Evolutionary conservation across 2,329 filamentous ascomycete genomes (phyloP).

Genomic region (Alternaria ethzedia): DNA sequence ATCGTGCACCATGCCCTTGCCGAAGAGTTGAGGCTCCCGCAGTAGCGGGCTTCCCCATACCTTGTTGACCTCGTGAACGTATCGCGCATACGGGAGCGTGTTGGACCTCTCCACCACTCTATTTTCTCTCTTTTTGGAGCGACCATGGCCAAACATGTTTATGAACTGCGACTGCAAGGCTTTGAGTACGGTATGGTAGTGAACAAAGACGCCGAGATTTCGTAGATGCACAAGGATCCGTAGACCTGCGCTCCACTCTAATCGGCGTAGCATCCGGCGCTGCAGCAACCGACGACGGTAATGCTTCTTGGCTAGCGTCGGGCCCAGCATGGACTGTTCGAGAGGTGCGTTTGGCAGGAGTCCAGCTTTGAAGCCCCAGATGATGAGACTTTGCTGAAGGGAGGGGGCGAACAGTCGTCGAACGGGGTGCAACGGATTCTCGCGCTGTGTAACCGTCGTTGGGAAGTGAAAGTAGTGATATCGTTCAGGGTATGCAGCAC

Average conservation of each 20-base stretch:
- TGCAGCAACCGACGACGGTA: conserved; percentile 29
- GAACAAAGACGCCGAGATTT: conserved; percentile 35
- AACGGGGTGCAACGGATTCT: conserved; percentile 31
- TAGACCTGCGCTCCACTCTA: conserved; percentile 40
- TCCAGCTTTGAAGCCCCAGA: conserved; percentile 44
- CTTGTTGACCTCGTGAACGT: conserved; percentile 35
- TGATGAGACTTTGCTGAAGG: conserved; percentile 39
- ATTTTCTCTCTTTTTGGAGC: conserved; percentile 30
- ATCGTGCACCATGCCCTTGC: conserved; percentile 5
- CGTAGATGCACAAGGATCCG: conserved; percentile 36
- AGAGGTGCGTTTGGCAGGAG: conserved; percentile 29
- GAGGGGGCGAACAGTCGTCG: conserved; percentile 30
- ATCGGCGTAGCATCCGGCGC: conserved; percentile 21
- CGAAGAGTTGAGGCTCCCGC: conserved; percentile 25
- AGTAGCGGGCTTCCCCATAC: conserved; percentile 39
- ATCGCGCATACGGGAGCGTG: conserved; percentile 24
- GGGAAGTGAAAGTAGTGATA: conserved; percentile 27
- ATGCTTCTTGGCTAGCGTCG: conserved; percentile 28
- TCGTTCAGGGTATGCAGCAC: conserved; percentile 16
- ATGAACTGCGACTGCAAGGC: conserved; percentile 35
- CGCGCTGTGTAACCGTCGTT: conserved; percentile 6
- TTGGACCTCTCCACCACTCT: conserved; percentile 33
- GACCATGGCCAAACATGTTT: conserved; percentile 38
- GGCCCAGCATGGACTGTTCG: conserved; percentile 33
- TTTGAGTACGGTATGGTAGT: conserved; percentile 33